phyloP scores from a whole-genome alignment of 78 protist genomes.

The Monocercomonoides exilis region DNA sequence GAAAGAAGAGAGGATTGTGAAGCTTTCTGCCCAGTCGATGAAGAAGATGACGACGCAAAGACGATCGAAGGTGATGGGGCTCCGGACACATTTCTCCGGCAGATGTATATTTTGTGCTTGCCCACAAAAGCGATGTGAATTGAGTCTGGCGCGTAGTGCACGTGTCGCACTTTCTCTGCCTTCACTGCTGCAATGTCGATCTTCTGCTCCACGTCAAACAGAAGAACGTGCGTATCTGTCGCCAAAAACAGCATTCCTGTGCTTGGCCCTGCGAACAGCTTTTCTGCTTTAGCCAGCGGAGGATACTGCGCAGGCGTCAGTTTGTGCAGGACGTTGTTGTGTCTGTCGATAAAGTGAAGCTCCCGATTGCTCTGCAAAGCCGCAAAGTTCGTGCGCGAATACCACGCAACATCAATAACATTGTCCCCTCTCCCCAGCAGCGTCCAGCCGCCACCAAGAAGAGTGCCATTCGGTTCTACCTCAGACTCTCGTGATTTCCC shows the following conservation, averaged over 20 bases:
- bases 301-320: not conserved
- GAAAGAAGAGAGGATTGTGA: not conserved
- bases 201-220: constrained; percentile 17
- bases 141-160: not conserved
- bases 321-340: not conserved
- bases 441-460: not conserved
- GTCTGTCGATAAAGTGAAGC: not conserved
- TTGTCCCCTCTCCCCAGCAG: not conserved
- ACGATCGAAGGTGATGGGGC: not conserved
- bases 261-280: not conserved
- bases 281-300: not conserved
- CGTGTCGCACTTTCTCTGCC: not conserved
- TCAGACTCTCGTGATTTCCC: not conserved
- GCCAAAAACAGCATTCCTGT: not conserved
- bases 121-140: constrained; percentile 6
- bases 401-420: not conserved
- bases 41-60: not conserved
- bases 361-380: not conserved
- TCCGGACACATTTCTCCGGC: not conserved
- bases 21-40: not conserved
- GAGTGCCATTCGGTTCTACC: no score
- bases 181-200: not conserved
- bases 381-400: not conserved
- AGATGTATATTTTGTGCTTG: not conserved
- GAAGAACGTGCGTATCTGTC: not conserved